Percentiles rank a stretch among this genome's conserved stretches.
phyloP scores from a whole-genome alignment of 2,329 filamentous ascomycete species.

The Didymella glomerata region DNA sequence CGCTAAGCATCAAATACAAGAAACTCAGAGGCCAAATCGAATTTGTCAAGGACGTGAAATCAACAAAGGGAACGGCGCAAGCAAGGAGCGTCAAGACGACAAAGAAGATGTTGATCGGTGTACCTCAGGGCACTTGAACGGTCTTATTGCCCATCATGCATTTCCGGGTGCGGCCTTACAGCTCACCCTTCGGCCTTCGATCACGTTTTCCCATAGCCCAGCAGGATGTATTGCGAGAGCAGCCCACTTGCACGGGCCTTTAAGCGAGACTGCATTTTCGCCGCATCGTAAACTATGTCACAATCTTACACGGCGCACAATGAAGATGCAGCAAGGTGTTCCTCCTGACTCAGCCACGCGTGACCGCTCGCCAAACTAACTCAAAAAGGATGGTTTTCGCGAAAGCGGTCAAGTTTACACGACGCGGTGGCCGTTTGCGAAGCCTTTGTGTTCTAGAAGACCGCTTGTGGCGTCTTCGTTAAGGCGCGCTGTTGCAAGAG shows the following conservation, averaged over 20 bases:
- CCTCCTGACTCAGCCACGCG: conserved; percentile 21
- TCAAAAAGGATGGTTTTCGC: conserved; percentile 19
- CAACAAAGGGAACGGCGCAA: conserved; percentile 4
- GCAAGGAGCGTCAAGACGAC: not conserved
- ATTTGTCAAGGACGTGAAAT: not conserved
- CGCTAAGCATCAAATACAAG: conserved; percentile 10
- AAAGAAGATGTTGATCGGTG: conserved; percentile 12
- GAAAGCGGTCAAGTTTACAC: conserved; percentile 22
- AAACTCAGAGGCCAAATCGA: not conserved
- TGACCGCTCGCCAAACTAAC: conserved; percentile 23
- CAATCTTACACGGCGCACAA: conserved; percentile 17
- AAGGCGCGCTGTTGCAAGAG: not conserved
- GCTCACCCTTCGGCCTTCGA: conserved; percentile 2
- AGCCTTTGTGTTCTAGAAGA: conserved; percentile 14
- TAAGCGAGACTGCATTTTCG: conserved; percentile 17
- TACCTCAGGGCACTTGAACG: not conserved
- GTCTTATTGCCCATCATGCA: conserved; percentile 16
- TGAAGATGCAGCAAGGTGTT: conserved; percentile 14
- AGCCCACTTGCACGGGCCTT: conserved; percentile 8
- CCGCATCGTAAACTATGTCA: conserved; percentile 8
- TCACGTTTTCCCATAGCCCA: conserved; percentile 14
- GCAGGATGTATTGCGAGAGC: conserved; percentile 21
- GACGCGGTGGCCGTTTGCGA: conserved; percentile 11
- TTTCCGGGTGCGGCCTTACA: conserved; percentile 15
- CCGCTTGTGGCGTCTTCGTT: conserved; percentile 18